Evolutionary conservation across 768 basidiomycete species (phyloP).

Genomic region (Lactarius vividus): DNA sequence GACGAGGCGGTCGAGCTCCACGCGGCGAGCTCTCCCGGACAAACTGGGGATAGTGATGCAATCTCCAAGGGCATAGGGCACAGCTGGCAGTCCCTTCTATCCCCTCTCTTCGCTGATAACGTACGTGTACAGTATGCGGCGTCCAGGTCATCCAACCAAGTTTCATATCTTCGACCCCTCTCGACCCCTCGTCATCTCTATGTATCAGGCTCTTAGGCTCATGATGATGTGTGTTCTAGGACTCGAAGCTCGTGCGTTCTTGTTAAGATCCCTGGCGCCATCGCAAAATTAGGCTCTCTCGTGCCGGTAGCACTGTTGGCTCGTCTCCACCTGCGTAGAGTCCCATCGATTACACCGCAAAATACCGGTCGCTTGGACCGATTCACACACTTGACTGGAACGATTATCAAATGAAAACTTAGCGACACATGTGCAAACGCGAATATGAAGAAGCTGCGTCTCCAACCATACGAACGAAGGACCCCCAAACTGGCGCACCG

Average conservation of each 20-base stretch:
- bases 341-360: background rate
- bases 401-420: background rate
- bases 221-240: background rate
- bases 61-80: background rate
- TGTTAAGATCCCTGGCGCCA: background rate
- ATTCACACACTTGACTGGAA: background rate
- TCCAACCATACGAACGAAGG: background rate
- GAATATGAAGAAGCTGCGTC: background rate
- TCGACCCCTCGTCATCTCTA: background rate
- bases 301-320: background rate
- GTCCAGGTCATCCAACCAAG: background rate
- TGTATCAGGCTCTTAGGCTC: background rate
- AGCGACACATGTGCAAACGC: background rate
- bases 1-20: slow-evolving; percentile 10
- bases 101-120: background rate
- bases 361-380: background rate
- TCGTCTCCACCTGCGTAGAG: background rate
- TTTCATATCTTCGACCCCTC: background rate
- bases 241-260: background rate
- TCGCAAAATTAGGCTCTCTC: background rate
- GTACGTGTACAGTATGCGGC: background rate
- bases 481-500: background rate
- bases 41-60: background rate
- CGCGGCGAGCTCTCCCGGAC: background rate
- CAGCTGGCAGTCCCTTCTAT: background rate